Evolutionary conservation across 179 eudicot genomes (phyloP).

Genomic region (Camellia oleifera): DNA sequence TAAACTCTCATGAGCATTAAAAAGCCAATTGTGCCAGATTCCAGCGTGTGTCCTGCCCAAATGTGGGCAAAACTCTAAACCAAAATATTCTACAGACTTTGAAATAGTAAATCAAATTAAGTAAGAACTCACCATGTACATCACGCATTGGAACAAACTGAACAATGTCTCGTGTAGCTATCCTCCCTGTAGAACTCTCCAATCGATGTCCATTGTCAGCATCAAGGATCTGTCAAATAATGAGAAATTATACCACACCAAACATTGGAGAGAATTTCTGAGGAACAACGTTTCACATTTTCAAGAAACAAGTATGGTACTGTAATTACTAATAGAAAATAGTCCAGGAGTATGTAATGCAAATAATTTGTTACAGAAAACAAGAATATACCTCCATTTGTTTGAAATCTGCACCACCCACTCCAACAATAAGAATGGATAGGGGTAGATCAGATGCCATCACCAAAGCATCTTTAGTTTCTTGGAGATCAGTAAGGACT

Average conservation of each 20-base stretch:
- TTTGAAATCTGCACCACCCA: conserved; percentile 75
- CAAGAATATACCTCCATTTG: conserved; percentile 67
- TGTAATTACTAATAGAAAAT: neutral
- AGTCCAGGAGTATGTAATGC: too few species aligned
- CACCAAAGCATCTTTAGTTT: conserved; percentile 68
- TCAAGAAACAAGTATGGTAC: neutral
- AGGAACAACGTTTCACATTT: neutral
- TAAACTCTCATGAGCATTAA: neutral
- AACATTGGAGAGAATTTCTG: neutral
- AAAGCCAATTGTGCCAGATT: neutral
- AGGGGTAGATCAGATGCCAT: conserved; percentile 82
- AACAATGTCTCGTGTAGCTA: conserved; percentile 85
- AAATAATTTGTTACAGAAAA: neutral
- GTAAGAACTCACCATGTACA: conserved; percentile 51
- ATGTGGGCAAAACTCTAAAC: neutral
- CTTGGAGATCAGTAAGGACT: conserved; percentile 76
- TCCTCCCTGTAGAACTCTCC: conserved; percentile 68
- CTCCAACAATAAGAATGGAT: conserved; percentile 84
- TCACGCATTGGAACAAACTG: conserved; percentile 89
- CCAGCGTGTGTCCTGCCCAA: neutral
- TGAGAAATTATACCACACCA: neutral
- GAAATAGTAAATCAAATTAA: neutral
- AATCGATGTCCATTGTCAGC: conserved; percentile 68
- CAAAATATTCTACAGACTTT: neutral
- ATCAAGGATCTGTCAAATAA: conserved; percentile 63